Evolutionary conservation across 2,329 filamentous ascomycete species (phyloP).

Genomic region (Phaeosphaeriaceae sp.): DNA sequence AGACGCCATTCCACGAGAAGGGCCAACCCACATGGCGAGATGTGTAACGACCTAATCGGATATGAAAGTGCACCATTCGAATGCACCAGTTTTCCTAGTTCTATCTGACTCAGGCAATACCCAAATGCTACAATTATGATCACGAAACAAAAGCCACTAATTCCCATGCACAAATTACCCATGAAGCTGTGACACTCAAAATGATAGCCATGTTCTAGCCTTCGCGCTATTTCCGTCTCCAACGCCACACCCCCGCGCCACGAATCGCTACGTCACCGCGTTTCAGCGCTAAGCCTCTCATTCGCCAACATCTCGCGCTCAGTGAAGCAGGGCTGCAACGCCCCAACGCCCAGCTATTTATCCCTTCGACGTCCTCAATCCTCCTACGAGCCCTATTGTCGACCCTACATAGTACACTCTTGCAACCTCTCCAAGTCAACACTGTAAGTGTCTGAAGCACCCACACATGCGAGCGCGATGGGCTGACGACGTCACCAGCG

Average conservation of each 20-base stretch:
- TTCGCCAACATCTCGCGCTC: conserved; percentile 20
- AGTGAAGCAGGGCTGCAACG: conserved; percentile 25
- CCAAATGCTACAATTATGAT: not conserved
- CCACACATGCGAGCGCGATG: too few species aligned
- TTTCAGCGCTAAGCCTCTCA: conserved; percentile 17
- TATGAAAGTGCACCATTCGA: not conserved
- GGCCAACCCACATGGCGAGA: conserved; percentile 49
- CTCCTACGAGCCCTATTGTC: not conserved
- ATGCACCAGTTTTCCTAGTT: not conserved
- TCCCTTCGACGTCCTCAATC: not conserved
- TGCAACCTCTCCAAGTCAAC: too few species aligned
- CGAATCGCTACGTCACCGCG: conserved; percentile 31
- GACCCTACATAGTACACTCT: too few species aligned
- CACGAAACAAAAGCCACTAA: not conserved
- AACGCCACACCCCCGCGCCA: conserved; percentile 23
- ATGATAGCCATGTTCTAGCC: too few species aligned
- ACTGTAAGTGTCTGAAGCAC: not conserved
- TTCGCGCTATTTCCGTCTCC: not conserved
- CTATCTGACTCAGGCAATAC: not conserved
- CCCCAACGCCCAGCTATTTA: conserved; percentile 1
- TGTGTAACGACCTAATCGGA: conserved; percentile 34
- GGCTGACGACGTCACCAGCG: conserved; percentile 18
- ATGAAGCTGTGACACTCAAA: not conserved
- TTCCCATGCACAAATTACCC: not conserved
- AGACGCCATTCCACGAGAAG: conserved; percentile 55